phyloP scores from a whole-genome alignment of 192 early-diverging fungal species.

The Mortierella claussenii region DNA sequence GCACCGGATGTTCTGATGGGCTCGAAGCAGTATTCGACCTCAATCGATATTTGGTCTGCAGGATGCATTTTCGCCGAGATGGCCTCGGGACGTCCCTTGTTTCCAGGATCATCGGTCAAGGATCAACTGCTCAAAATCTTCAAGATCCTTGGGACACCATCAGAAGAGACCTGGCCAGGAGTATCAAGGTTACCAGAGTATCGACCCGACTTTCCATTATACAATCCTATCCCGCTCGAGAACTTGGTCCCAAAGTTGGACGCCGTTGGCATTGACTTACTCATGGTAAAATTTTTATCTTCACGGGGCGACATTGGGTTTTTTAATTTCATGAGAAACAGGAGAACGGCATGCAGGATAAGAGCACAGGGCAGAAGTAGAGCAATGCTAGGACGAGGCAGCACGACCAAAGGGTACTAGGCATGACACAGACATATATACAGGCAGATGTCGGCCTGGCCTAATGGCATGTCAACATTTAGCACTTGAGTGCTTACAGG shows the following conservation, averaged over 20 bases:
- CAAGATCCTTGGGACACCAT: constrained; percentile 88
- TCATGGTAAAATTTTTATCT: constrained; percentile 65
- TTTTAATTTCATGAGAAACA: not conserved
- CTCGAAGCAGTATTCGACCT: constrained; percentile 87
- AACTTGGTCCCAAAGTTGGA: constrained; percentile 86
- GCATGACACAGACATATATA: too few species aligned
- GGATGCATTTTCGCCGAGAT: constrained; percentile 94
- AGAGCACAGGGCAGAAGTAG: too few species aligned
- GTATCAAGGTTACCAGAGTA: constrained; percentile 91
- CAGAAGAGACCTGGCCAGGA: constrained; percentile 85
- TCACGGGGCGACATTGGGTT: too few species aligned
- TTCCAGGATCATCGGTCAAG: constrained; percentile 87
- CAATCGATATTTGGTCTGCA: constrained; percentile 89
- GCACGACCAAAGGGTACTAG: too few species aligned
- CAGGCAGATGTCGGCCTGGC: too few species aligned
- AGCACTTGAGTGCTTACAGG: too few species aligned
- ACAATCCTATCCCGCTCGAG: constrained; percentile 75
- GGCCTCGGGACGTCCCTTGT: constrained; percentile 89
- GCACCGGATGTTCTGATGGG: constrained; percentile 91
- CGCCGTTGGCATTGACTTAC: constrained; percentile 84
- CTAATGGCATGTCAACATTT: too few species aligned
- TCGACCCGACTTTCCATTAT: constrained; percentile 83
- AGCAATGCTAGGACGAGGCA: too few species aligned
- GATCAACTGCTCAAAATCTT: constrained; percentile 94
- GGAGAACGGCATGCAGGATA: too few species aligned